phyloP scores from a whole-genome alignment of 2,329 filamentous ascomycete genomes.

The Cordyceps militaris region DNA sequence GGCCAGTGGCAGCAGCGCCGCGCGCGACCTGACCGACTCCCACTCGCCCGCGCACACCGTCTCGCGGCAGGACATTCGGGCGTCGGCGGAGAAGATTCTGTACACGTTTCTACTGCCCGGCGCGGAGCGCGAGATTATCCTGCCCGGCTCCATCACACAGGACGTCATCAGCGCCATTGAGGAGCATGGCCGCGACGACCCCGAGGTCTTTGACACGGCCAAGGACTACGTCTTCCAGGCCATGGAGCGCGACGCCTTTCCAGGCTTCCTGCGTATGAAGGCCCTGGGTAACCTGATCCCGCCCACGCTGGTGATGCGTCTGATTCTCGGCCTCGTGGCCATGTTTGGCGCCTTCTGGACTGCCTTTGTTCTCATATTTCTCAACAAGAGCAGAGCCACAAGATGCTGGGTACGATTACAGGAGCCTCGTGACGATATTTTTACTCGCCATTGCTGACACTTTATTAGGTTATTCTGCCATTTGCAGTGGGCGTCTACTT shows the following conservation, averaged over 20 bases:
- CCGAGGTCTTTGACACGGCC: conserved; percentile 92
- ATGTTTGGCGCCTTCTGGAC: conserved; percentile 95
- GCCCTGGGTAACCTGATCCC: conserved; percentile 93
- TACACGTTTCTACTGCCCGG: conserved; percentile 93
- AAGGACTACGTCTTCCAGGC: conserved; percentile 99
- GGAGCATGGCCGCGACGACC: conserved; percentile 85
- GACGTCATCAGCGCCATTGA: conserved; percentile 86
- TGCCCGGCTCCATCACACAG: conserved; percentile 79
- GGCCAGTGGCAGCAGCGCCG: conserved; percentile 37
- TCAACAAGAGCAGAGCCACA: conserved; percentile 65
- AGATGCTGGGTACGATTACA: conserved; percentile 67
- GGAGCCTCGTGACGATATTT: not conserved
- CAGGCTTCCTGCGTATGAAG: conserved; percentile 90
- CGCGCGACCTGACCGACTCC: conserved; percentile 61
- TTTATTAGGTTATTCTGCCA: conserved; percentile 61
- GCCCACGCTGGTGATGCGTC: conserved; percentile 74
- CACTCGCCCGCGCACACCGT: conserved; percentile 80
- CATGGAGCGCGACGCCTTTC: conserved; percentile 99
- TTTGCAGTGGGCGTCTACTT: conserved; percentile 89
- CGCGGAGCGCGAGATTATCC: conserved; percentile 92
- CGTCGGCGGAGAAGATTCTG: conserved; percentile 96
- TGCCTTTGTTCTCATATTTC: conserved; percentile 86
- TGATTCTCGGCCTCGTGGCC: conserved; percentile 76
- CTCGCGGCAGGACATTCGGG: conserved; percentile 80
- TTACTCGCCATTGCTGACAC: not conserved